Evolutionary conservation across 345 rosid species (phyloP), one percentile per base, ranked within the genome.

Genomic region (Populus ilicifolia): DNA sequence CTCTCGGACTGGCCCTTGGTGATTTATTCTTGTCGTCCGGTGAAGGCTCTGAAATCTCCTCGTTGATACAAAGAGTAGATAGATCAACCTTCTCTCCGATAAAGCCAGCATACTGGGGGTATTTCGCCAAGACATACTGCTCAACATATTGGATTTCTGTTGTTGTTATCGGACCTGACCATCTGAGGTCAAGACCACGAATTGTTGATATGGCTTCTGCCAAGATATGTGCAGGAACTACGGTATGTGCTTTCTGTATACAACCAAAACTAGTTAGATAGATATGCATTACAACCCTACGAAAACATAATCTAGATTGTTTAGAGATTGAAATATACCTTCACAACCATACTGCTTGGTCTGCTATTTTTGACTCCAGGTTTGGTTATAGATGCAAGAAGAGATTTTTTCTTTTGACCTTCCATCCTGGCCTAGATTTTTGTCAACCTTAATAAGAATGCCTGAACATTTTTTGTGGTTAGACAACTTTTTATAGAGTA

Each of bases 131-230:
- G 38, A 90, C 90, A 75, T 90, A 89, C 41, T 88, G 91, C 43
- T 91, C 87, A 8, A 88, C 91, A 75, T 89, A 91, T 79, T 85
- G 89, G 89, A 87, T 91, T 72, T 91, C 94, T 44, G 87, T 81
- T n/a, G 86, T 89, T 23, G 94, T 89, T 75, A 89, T 91, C 5
- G 94, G 92, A 21, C 92, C 92, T 2, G 94, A 90, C 92, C 92
- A 91, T 84, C 91, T 80, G 35, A 89, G 82, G 65, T 88, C 92
- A 27, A 89, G 92, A 27, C 90, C 94, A 8, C 82, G 88, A 69
- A 91, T 82, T n/a, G 92, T 89, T 1, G 92, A 87, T 75, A 91
- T 91, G 30, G 94, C 94, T 82, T 91, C 94, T 3, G 94, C 94
- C 25, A 89, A 84, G n/a, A 88, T 89, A 80, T 90, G 90, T 61